Base-by-base conservation (phyloP, 2,329 filamentous ascomycete species). In the Monilinia polystroma region DNA sequence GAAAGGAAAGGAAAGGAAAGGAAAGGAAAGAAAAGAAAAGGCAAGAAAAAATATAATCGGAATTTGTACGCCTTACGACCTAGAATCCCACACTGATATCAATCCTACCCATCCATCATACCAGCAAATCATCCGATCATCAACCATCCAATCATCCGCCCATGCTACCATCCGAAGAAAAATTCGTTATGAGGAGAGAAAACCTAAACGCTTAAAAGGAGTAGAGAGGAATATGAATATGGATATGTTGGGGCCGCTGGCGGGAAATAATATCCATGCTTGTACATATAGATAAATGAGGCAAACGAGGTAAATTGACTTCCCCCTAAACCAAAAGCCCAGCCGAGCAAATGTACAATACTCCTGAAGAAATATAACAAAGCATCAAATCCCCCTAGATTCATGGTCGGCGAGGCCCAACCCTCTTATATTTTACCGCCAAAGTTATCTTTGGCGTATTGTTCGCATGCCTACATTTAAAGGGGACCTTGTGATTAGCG, bases 371-470 rank as follows among this genome's bases (percentile, higher is more conserved):
- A 14, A n/a, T 8, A 11, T n/a, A 58, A 7, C 20, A 49, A n/a
- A 59, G 43, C n/a, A 59, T 59, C 20, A 18, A 43, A 35, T 14
- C 51, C 58, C 38, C 41, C 41, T 43, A 43, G 54, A 43, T 41
- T 2, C 51, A 10, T 14, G 26, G 14, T 7, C 57, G 35, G 41
- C 38, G 16, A 41, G 20, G 10, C 35, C 35, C 66, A 43, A 16
- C 35, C 26, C 10, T 26, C 12, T 66, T 73, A 75, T 70, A 70
- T 69, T 64, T 74, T 73, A 49, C 70, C 73, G 35, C 64, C 69
- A 75, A 96, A 96, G 79, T 98, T 91, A 78, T 98, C 94, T 79
- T 97, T 97, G 67, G 94, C 94, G 78, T 97, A 97, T 79, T 97
- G 93, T 76, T 93, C 90, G 80, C 90, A 93, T 60, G 90, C 90